Evolutionary conservation across 108 stramenopile species (phyloP), one percentile per base, ranked within the genome.

Genomic region (Cyclotella baltica): DNA sequence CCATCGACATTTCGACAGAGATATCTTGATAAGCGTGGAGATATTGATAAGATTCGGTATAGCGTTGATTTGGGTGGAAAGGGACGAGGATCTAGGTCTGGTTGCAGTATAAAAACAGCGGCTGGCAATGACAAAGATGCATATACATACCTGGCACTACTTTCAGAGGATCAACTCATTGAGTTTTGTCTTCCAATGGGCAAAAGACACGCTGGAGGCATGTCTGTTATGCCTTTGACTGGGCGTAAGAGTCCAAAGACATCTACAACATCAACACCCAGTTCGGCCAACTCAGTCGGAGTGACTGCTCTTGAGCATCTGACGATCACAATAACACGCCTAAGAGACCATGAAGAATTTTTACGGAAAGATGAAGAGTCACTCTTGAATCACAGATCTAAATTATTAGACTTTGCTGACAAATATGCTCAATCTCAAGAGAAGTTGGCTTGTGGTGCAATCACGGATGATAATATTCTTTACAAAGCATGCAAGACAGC

Each of bases 31-130:
- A 33, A 15, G 31, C 59, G 59, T 61, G 59, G 31, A 61, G 31
- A 11, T 16, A 61, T 61, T 61, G 59, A 61, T 61, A 61, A 61
- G 59, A 31, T 61, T 34, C 31, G 59, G 13, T 30, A 31, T 11
- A 61, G 16, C 15, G 13, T 61, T 11, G 11, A 33, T 34, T 30
- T 13, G n/a, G 34, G 59, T 61, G 59, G 59, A 2, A n/a, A 61
- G 34, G 59, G 59, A 31, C 19, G 34, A 11, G 59, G 59, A 13
- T 31, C 59, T 4, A 34, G 34, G 31, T 31, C 31, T 61, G 59
- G 31, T 13, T 18, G 33, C 16, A 13, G 13, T 11, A 13, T 61
- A 0, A 30, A 16, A 22, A 61, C 10, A 13, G 31, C 34, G 15
- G 11, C 11, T 1, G 34, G n/a, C n/a, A 1, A 30, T 8, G 30